Evolutionary conservation across 495 filamentous ascomycete species (phyloP), one percentile per base, ranked within the genome.

Genomic region (Xylaria nigripes): DNA sequence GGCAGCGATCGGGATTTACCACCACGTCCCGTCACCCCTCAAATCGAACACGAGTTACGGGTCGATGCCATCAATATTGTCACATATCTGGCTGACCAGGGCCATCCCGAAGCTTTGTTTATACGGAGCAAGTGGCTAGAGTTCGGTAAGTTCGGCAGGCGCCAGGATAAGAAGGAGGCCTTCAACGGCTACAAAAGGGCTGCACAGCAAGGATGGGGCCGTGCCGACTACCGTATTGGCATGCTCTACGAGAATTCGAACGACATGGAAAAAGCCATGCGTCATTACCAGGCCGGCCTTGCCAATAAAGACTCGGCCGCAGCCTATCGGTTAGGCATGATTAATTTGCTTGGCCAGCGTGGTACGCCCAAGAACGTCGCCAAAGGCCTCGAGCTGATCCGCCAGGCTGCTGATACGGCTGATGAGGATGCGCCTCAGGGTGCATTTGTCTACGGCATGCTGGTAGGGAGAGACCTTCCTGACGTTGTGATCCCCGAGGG

Each of bases 371-470:
- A 92, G 62, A 88, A 98, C 63, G 91, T 81, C 63, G 72, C 78
- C 13, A 80, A 69, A 48, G 94, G 89, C 6, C 73, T 97, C 34
- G 82, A 93, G 34, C 77, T 95, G 56, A 90, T 98, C 58, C 81
- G 81, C 46, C 71, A 79, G 55, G 87, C 92, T 27, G 90, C 94
- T 46, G 83, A 89, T 55, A 89, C 84, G 13, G 90, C 93, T 25
- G 93, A 98, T 64, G 92, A 97, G 71, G 96, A 98, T 68, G 90
- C 93, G 8, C 94, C 93, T 6, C 93, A 97, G 66, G 93, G 94
- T 48, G 93, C 94, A 47, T 98, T 95, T 70, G 85, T 97, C 41
- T 94, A 91, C 63, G 93, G 93, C 52, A 94, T 97, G 93, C 83
- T 98, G 48, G 79, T 94, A 58, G 88, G 88, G 10, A 80, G 87